Evolutionary conservation across 2,329 filamentous ascomycete species (phyloP).

Genomic region (Diaporthe amygdali): DNA sequence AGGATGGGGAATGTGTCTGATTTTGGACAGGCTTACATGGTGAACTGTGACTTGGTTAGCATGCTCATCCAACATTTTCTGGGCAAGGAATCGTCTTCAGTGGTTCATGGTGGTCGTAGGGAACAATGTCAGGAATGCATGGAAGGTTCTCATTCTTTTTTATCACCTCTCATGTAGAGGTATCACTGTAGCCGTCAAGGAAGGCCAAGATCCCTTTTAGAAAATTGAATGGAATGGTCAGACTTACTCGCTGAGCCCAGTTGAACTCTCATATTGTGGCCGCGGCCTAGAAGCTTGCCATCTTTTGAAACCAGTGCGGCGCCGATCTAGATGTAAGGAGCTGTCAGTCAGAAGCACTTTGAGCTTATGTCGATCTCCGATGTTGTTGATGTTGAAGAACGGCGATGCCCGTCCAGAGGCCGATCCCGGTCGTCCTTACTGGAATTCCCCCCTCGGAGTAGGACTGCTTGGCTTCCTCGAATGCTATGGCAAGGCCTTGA

Average conservation of each 20-base stretch:
- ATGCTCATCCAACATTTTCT: too few relatives aligned
- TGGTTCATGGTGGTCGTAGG: background rate
- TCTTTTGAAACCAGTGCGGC: slow-evolving; percentile 69
- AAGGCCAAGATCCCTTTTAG: too few relatives aligned
- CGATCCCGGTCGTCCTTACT: slow-evolving; percentile 36
- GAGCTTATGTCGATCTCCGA: background rate
- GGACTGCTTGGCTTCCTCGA: slow-evolving; percentile 50
- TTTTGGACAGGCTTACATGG: background rate
- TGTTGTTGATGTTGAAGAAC: background rate
- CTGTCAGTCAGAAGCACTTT: background rate
- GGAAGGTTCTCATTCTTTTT: background rate
- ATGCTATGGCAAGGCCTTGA: slow-evolving; percentile 48
- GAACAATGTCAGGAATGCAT: too few relatives aligned
- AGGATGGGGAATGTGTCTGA: too few relatives aligned
- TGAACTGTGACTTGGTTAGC: background rate
- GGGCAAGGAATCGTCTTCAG: too few relatives aligned
- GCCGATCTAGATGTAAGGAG: slow-evolving; percentile 47
- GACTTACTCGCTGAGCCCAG: slow-evolving; percentile 43
- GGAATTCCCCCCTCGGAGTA: slow-evolving; percentile 55
- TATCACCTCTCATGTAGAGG: background rate
- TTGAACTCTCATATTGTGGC: slow-evolving; percentile 79
- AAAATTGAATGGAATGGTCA: too few relatives aligned
- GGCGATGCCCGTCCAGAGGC: background rate
- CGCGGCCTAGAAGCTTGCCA: slow-evolving; percentile 72
- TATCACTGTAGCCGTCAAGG: background rate